Base-by-base conservation (phyloP, 2,329 filamentous ascomycete genomes). In the Gnomoniopsis smithogilvyi region DNA sequence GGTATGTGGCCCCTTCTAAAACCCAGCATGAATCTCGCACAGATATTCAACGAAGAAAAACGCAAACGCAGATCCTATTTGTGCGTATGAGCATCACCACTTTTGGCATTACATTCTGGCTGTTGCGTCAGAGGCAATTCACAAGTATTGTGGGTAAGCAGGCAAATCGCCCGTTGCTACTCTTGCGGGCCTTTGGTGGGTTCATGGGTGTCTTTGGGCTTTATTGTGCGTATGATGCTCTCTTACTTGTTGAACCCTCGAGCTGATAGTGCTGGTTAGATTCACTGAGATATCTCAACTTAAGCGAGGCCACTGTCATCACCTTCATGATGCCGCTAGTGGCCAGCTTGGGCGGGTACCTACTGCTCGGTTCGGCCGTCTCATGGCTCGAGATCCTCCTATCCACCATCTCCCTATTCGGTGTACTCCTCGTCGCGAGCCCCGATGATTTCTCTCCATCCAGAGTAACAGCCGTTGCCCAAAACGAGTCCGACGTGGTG, bases 41-140 rank as follows among this genome's bases (percentile, higher is more conserved):
- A n/a, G 11, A 15, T 6, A 6, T n/a, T 12, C 1, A 3, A 14
- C 19, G 36, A n/a, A 46, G 48, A 22, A 22, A 2, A 1, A 6
- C 10, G n/a, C 2, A 2, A 11, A 6, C 3, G 3, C 10, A 57
- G 55, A 57, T 57, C 21, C 21, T 57, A 3, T 57, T 47, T 15
- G 55, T 51, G 3, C 55, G 55, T 8, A 57, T 57, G 55, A 57
- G 55, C 55, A 17, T 51, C 19, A 57, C 55, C 14, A 57, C 55
- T 4, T 15, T 52, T 2, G 26, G 55, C 21, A 51, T 57, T 30
- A 52, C 49, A 8, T 6, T 45, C 12, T 57, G 55, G 48, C 21
- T 57, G 26, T 30, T 4, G 26, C 26, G 26, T 8, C 26, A 30
- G 26, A 8, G 8, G 26, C 26, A 30, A 8, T 8, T 30, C 26